Percentiles rank a stretch among this genome's conserved stretches.
Evolutionary conservation across 495 filamentous ascomycete species (phyloP).

Genomic region (Penicillium odoratum): DNA sequence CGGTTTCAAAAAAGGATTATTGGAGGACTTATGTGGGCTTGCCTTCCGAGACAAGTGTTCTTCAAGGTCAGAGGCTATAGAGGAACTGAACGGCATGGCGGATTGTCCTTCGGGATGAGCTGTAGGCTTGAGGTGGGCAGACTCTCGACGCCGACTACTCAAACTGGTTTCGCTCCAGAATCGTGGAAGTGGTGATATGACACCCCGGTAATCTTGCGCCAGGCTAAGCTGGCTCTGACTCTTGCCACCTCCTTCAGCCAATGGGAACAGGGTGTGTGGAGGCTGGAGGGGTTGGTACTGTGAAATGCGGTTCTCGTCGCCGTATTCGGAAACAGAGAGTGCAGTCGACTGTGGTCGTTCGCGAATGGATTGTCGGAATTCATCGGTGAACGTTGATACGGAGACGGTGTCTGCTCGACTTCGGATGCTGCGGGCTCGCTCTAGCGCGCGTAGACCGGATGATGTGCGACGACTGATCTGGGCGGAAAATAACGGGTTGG

Average conservation of each 20-base stretch:
- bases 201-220: conserved; percentile 43
- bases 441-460: conserved; percentile 38
- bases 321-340: conserved; percentile 43
- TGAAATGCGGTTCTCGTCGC: conserved; percentile 36
- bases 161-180: conserved; percentile 44
- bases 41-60: conserved; percentile 28
- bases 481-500: conserved; percentile 46
- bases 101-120: background rate
- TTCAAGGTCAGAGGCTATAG: conserved; percentile 30
- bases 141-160: conserved; percentile 25
- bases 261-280: conserved; percentile 24
- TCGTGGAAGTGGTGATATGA: conserved; percentile 46
- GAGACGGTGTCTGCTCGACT: conserved; percentile 44
- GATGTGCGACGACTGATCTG: conserved; percentile 37
- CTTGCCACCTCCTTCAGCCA: conserved; percentile 25
- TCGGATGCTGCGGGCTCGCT: conserved; percentile 38
- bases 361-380: conserved; percentile 34
- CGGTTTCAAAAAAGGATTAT: conserved; percentile 13
- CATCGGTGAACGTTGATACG: conserved; percentile 36
- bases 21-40: conserved; percentile 13
- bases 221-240: conserved; percentile 41
- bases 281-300: conserved; percentile 30
- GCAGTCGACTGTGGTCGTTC: conserved; percentile 41
- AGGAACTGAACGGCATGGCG: conserved; percentile 24
- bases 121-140: conserved; percentile 18